Evolutionary conservation across 352 stramenopile genomes (phyloP).

Genomic region (Phytophthora cactorum): DNA sequence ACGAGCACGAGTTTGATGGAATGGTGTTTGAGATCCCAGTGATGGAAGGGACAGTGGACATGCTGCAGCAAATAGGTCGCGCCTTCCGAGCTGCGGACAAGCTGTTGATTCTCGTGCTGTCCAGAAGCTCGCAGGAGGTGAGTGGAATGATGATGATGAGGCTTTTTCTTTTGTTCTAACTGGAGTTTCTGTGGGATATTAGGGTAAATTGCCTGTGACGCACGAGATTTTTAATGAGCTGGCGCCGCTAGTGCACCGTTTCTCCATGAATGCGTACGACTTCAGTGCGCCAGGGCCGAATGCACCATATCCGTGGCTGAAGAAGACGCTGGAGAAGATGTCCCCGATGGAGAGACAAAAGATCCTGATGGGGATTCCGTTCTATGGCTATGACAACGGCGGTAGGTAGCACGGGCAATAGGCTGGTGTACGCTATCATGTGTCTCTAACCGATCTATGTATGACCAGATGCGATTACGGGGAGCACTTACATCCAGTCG

Average conservation of each 20-base stretch:
- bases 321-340: constrained; percentile 61
- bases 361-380: constrained; percentile 76
- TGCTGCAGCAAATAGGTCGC: constrained; percentile 62
- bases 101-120: constrained; percentile 71
- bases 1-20: constrained; percentile 63
- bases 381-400: constrained; percentile 85
- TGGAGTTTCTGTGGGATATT: neutral
- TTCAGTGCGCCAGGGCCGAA: constrained; percentile 68
- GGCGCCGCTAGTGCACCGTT: constrained; percentile 71
- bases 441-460: neutral
- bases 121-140: constrained; percentile 62
- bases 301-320: constrained; percentile 71
- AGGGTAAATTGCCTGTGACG: constrained; percentile 61
- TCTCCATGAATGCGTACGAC: constrained; percentile 88
- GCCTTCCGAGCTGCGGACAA: constrained; percentile 56
- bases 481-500: constrained; percentile 45
- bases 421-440: neutral
- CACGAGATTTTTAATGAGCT: constrained; percentile 64
- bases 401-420: constrained; percentile 27
- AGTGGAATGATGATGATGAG: too few relatives aligned
- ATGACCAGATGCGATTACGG: constrained; percentile 50
- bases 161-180: neutral
- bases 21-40: constrained; percentile 84
- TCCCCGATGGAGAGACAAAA: constrained; percentile 50
- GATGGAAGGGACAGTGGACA: constrained; percentile 57